Percentiles rank a stretch among this genome's conserved stretches.
Evolutionary conservation across 2,329 filamentous ascomycete species (phyloP).

Genomic region (Sphaerulina musiva): DNA sequence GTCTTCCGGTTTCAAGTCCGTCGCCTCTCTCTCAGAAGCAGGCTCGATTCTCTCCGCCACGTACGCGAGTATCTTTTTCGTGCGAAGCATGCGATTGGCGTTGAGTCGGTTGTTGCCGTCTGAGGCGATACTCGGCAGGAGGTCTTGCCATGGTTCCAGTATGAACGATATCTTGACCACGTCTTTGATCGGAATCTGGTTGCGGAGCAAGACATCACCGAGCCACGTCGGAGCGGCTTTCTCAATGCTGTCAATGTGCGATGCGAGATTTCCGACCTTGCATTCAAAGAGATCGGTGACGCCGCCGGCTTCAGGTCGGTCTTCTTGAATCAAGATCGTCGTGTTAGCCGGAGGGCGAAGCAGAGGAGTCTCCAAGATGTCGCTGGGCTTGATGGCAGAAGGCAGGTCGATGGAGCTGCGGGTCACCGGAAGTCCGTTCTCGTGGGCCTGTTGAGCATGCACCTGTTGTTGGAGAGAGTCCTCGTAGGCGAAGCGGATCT

Average conservation of each 20-base stretch:
- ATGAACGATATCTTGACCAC: slow-evolving; percentile 93
- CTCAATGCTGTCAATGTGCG: slow-evolving; percentile 76
- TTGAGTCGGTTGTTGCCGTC: slow-evolving; percentile 87
- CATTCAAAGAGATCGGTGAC: slow-evolving; percentile 85
- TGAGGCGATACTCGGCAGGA: slow-evolving; percentile 64
- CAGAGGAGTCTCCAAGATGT: slow-evolving; percentile 68
- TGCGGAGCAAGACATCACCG: slow-evolving; percentile 76
- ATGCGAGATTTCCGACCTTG: slow-evolving; percentile 69
- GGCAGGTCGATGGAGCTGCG: slow-evolving; percentile 45
- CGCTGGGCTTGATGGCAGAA: slow-evolving; percentile 60
- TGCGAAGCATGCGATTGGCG: slow-evolving; percentile 91
- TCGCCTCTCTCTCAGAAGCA: slow-evolving; percentile 39
- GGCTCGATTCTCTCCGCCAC: slow-evolving; percentile 85
- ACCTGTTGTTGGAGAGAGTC: slow-evolving; percentile 52
- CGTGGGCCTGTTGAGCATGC: slow-evolving; percentile 27
- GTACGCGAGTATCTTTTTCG: slow-evolving; percentile 89
- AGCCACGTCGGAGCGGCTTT: slow-evolving; percentile 86
- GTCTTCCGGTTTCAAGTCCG: slow-evolving; percentile 72
- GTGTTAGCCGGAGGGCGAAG: slow-evolving; percentile 63
- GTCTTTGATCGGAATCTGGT: slow-evolving; percentile 79
- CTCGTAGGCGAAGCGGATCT: slow-evolving; percentile 66
- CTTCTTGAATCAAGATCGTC: slow-evolving; percentile 59
- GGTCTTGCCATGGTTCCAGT: slow-evolving; percentile 69
- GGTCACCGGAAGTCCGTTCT: slow-evolving; percentile 30
- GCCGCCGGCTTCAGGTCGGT: slow-evolving; percentile 55